Conservation (phyloP, 768 basidiomycete species). For the Podaxis sp. region DNA sequence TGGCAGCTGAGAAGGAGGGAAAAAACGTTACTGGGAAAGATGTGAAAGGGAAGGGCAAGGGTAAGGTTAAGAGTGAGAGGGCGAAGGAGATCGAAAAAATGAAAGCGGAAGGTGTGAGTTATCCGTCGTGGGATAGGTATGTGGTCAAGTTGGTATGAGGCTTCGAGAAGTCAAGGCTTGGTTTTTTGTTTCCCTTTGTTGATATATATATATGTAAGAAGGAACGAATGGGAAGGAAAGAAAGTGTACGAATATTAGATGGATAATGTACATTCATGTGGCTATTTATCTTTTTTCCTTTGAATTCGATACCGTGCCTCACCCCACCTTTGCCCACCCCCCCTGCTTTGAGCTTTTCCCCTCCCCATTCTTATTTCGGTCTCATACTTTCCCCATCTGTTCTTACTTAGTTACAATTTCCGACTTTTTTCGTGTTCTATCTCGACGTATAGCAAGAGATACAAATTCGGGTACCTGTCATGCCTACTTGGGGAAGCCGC, state of each 20-base stretch:
- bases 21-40: slow-evolving; percentile 13
- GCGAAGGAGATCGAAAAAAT: slow-evolving; percentile 28
- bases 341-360: too few relatives aligned
- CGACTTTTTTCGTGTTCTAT: too few relatives aligned
- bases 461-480: too few relatives aligned
- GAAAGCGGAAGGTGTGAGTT: slow-evolving; percentile 42
- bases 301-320: neutral
- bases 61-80: slow-evolving; percentile 25
- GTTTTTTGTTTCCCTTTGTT: neutral
- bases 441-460: too few relatives aligned
- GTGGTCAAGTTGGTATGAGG: slow-evolving; percentile 30
- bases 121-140: slow-evolving; percentile 68
- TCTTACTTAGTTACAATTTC: too few relatives aligned
- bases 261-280: neutral
- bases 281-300: neutral
- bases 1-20: slow-evolving; percentile 3
- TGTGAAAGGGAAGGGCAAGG: neutral
- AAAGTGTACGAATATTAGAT: neutral
- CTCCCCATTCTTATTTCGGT: too few relatives aligned
- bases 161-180: neutral
- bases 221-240: neutral
- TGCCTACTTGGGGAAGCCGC: too few relatives aligned
- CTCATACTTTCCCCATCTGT: too few relatives aligned
- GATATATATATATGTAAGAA: neutral
- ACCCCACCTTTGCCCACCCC: too few relatives aligned